These are phyloP conservation scores for Pleurotus ostreatus DNA, from an alignment of 768 basidiomycete genomes.

Conservation along the genomic window DNA sequence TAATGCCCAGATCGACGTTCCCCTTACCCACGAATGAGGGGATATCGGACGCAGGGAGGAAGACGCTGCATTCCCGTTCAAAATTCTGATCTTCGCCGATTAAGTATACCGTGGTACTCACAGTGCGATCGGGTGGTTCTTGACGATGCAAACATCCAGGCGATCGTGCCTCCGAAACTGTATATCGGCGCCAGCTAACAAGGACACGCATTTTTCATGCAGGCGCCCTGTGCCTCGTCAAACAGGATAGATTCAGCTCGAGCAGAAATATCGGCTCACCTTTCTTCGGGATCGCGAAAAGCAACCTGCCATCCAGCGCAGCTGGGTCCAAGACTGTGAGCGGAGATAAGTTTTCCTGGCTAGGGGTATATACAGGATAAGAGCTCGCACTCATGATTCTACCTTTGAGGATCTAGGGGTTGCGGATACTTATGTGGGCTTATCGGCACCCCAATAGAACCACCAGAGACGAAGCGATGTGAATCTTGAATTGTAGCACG, in stretches of 20 bases:
- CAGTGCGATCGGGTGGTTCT: conserved; percentile 94
- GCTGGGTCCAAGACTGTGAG: conserved; percentile 52
- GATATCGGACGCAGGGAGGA: conserved; percentile 95
- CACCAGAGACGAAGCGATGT: too few relatives aligned
- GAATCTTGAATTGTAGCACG: too few relatives aligned
- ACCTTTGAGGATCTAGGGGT: neutral
- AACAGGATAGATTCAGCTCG: neutral
- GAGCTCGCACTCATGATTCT: conserved; percentile 10
- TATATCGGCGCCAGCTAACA: conserved; percentile 94
- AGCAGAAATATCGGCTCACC: conserved; percentile 38
- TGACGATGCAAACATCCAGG: conserved; percentile 89
- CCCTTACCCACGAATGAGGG: conserved; percentile 99
- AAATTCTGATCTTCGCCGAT: neutral
- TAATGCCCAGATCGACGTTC: conserved; percentile 94
- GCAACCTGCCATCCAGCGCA: conserved; percentile 74
- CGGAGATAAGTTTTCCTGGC: neutral
- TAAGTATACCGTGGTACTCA: conserved; percentile 30
- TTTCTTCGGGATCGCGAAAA: conserved; percentile 99
- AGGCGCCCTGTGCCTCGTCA: conserved; percentile 58
- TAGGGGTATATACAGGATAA: neutral
- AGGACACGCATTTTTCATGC: conserved; percentile 83
- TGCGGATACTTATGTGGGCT: too few relatives aligned
- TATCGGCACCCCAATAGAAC: too few relatives aligned
- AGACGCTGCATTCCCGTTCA: conserved; percentile 55
- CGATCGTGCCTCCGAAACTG: conserved; percentile 86